phyloP scores from a whole-genome alignment of 495 filamentous ascomycete genomes.

The Aspergillus asperescens region DNA sequence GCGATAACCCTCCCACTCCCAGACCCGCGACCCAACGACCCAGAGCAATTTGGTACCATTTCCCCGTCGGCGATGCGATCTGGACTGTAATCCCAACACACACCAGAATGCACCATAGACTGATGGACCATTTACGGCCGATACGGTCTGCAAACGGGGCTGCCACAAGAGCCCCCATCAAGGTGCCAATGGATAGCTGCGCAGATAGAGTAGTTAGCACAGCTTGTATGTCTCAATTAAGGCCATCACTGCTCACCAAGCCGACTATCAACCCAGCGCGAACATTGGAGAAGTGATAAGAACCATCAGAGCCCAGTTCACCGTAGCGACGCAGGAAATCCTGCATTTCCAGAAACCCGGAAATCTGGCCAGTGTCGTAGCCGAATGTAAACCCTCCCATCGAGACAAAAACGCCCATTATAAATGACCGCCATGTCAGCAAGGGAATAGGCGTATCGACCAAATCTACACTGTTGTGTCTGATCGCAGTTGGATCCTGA shows the following conservation, averaged over 20 bases:
- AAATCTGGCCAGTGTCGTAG: too few relatives aligned
- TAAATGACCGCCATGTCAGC: too few relatives aligned
- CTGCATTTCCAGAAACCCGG: too few relatives aligned
- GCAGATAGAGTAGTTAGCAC: too few relatives aligned
- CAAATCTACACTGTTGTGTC: too few relatives aligned
- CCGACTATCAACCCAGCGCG: conserved; percentile 49
- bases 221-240: neutral
- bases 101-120: conserved; percentile 51
- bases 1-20: conserved; percentile 62
- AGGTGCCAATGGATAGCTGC: conserved; percentile 55
- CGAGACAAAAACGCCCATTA: too few relatives aligned
- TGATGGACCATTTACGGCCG: conserved; percentile 50
- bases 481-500: too few relatives aligned
- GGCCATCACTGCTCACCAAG: conserved; percentile 31
- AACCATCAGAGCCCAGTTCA: conserved; percentile 22
- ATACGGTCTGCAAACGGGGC: conserved; percentile 49
- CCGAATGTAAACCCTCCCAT: too few relatives aligned
- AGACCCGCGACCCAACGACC: conserved; percentile 55
- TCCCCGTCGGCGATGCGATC: conserved; percentile 46
- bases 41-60: conserved; percentile 49
- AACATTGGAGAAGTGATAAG: conserved; percentile 43
- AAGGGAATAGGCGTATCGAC: too few relatives aligned
- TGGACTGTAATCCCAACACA: conserved; percentile 62
- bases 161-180: conserved; percentile 59
- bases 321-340: conserved; percentile 45